Base-by-base conservation (phyloP, 164 flowering plant genomes). In the Vitis amurensis region DNA sequence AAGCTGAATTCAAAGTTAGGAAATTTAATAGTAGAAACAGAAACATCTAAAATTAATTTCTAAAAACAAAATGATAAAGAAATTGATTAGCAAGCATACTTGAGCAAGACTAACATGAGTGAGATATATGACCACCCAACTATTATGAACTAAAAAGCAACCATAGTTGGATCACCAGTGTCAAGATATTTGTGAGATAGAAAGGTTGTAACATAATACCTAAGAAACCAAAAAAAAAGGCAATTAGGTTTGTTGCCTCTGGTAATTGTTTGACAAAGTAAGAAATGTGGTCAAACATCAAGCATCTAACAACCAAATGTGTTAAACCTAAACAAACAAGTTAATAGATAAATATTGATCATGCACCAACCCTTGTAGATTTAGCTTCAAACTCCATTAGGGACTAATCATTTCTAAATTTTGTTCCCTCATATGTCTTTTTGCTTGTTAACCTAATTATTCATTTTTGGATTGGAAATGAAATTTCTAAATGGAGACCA, bases 311-410 rank as follows among this genome's bases (percentile, higher is more conserved):
- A 51, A 3, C 14, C 63, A 14, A 57, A 23, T 37, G 9, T 52
- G 1, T 17, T 23, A 19, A 14, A 49, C 4, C 15, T 49, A 16
- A 64, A 53, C 0, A 23, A 19, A 44, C 11, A 16, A 50, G 27
- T 19, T 19, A 11, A 47, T 19, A 13, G 15, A 31, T 49, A 70
- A 48, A 51, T 50, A 82, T 87, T 68, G 65, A 91, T 94, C 97
- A 91, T 73, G 97, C 97, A 70, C 97, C 97, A 84, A 88, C 97
- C 82, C 92, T 84, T 14, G 89, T 84, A 79, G 97, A 90, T 79
- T 85, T 91, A 60, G 97, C 97, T 84, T 91, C 97, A 77, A 87
- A 91, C 70, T 91, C 97, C 88, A 87, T 73, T 13, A 78, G 1
- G 23, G 23, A 78, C 56, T 78, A 58, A 73, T 59, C 76, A 19